These are phyloP conservation scores for Wickerhamomyces hampshirensis DNA, from an alignment of 805 yeast genomes.

Conservation along the genomic window DNA sequence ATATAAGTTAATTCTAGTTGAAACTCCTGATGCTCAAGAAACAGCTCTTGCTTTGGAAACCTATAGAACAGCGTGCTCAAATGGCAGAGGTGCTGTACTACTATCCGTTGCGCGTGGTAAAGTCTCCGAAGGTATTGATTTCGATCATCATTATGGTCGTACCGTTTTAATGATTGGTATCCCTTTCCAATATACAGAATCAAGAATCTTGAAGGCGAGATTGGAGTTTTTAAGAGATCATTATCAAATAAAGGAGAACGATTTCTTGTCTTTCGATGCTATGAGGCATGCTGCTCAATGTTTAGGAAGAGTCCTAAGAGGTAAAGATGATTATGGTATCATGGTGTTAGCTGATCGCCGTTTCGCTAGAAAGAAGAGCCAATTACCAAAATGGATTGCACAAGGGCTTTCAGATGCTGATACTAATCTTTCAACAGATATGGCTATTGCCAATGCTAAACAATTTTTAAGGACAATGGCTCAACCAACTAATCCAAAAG, in stretches of 20 bases:
- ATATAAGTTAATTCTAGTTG: conserved; percentile 89
- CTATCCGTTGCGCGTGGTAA: conserved; percentile 98
- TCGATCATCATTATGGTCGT: conserved; percentile 96
- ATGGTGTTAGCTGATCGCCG: conserved; percentile 97
- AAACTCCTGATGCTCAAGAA: conserved; percentile 99
- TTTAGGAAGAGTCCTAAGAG: conserved; percentile 93
- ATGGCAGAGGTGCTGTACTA: conserved; percentile 96
- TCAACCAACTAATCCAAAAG: conserved; percentile 85
- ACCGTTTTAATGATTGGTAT: conserved; percentile 98
- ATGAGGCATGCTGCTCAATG: conserved; percentile 99
- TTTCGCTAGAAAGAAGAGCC: conserved; percentile 78
- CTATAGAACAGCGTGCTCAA: conserved; percentile 91
- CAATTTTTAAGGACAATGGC: conserved; percentile 91
- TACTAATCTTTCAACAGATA: conserved; percentile 87
- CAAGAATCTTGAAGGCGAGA: conserved; percentile 91
- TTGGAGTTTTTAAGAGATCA: conserved; percentile 90
- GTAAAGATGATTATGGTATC: conserved; percentile 97
- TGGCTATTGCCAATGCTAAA: conserved; percentile 94
- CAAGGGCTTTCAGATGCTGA: conserved; percentile 93
- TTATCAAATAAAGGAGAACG: conserved; percentile 88
- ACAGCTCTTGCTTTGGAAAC: conserved; percentile 94
- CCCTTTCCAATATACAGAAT: conserved; percentile 98
- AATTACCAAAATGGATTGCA: conserved; percentile 95
- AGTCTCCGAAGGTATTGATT: conserved; percentile 98
- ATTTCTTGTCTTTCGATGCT: conserved; percentile 94